These are phyloP conservation scores for Dactylis glomerata DNA, from an alignment of 176 grass and related monocot genomes.

Conservation along the genomic window DNA sequence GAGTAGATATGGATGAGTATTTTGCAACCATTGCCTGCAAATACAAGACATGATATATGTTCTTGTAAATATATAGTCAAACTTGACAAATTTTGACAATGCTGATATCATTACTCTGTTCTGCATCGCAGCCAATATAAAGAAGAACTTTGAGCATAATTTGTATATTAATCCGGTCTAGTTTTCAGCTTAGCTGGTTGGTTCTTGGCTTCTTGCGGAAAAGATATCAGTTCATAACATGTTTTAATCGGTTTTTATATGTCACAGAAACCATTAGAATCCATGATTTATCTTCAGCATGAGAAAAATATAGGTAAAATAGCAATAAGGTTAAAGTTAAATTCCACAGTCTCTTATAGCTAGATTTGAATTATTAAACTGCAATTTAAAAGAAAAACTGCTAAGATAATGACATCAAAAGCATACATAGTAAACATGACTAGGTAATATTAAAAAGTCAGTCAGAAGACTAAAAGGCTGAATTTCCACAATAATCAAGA, in stretches of 20 bases:
- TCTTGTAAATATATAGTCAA: background rate
- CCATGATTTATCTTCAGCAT: background rate
- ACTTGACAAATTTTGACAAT: background rate
- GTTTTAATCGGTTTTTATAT: background rate
- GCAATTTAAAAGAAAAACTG: background rate
- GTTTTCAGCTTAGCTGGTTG: background rate
- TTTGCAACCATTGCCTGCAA: slow-evolving; percentile 80
- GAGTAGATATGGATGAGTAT: slow-evolving; percentile 76
- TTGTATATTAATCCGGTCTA: background rate
- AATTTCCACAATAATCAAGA: background rate
- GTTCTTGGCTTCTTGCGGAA: background rate
- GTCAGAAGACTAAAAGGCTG: background rate
- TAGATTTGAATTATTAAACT: background rate
- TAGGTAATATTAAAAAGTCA: background rate
- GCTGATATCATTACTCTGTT: too few relatives aligned
- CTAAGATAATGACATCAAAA: background rate
- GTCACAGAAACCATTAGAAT: background rate
- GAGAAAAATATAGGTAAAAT: background rate
- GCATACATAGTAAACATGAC: background rate
- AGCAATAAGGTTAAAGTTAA: background rate
- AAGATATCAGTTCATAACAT: background rate
- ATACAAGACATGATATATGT: background rate
- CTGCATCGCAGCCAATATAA: background rate
- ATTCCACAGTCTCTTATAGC: background rate
- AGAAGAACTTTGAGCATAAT: background rate